Conservation (phyloP, 2,329 filamentous ascomycete species). For the Blastomyces gilchristii region DNA sequence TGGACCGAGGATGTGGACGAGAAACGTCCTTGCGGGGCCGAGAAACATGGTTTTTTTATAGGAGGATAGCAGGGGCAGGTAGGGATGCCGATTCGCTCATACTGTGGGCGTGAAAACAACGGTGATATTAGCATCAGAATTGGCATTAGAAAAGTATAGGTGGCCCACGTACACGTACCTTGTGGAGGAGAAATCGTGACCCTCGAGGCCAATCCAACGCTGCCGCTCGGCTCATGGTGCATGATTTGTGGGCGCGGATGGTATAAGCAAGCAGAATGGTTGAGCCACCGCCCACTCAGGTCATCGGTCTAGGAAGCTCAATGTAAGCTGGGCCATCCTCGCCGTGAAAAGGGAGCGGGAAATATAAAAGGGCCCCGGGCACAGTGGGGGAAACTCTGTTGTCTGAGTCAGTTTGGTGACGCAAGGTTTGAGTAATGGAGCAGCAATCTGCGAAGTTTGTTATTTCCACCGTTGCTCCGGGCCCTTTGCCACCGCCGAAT, state of each 20-base stretch:
- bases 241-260: not conserved
- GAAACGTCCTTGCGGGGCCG: conserved; percentile 3
- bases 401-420: conserved; percentile 3
- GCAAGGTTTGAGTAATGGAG: not conserved
- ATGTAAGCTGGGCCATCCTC: not conserved
- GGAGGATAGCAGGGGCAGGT: conserved; percentile 8
- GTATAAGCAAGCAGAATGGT: not conserved
- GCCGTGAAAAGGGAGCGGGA: not conserved
- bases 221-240: conserved; percentile 7
- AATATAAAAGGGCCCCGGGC: not conserved
- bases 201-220: conserved; percentile 4
- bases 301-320: conserved; percentile 2
- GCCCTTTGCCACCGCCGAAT: conserved; percentile 1
- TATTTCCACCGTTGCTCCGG: not conserved
- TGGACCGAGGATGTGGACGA: not conserved
- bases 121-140: not conserved
- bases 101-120: conserved; percentile 5
- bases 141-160: not conserved
- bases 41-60: conserved; percentile 13
- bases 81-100: conserved; percentile 8
- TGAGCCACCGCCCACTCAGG: not conserved
- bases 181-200: conserved; percentile 3
- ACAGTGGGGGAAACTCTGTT: not conserved
- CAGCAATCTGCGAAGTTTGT: not conserved
- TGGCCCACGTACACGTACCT: conserved; percentile 2